Evolutionary conservation across 2,329 filamentous ascomycete species (phyloP).

Genomic region (Ascochyta rabiei): DNA sequence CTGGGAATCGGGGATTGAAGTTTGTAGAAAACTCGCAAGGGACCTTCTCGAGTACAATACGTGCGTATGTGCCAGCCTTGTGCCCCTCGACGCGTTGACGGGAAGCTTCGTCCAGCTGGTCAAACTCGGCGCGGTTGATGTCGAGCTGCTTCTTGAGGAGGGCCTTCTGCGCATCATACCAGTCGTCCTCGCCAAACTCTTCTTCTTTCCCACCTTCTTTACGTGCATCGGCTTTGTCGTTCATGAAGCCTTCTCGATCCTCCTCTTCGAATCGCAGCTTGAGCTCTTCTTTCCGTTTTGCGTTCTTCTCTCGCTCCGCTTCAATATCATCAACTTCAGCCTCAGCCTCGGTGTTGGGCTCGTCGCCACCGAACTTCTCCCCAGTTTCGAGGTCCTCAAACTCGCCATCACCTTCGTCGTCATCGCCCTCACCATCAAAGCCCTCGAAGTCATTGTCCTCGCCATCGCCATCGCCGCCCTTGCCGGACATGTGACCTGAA

Average conservation of each 20-base stretch:
- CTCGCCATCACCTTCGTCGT: constrained; percentile 73
- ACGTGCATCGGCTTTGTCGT: constrained; percentile 80
- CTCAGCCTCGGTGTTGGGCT: constrained; percentile 50
- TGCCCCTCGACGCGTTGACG: constrained; percentile 86
- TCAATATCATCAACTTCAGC: constrained; percentile 67
- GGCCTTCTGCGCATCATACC: constrained; percentile 97
- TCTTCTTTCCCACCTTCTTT: constrained; percentile 69
- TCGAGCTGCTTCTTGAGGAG: constrained; percentile 92
- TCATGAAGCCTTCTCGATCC: constrained; percentile 93
- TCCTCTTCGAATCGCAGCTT: constrained; percentile 96
- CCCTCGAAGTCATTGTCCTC: constrained; percentile 59
- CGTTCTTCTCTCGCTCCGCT: constrained; percentile 88
- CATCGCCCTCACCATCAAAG: constrained; percentile 63
- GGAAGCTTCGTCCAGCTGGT: constrained; percentile 82
- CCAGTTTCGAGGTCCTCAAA: constrained; percentile 87
- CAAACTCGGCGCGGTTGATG: constrained; percentile 95
- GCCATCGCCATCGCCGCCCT: constrained; percentile 36
- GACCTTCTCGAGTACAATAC: constrained; percentile 86
- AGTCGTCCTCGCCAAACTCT: constrained; percentile 95
- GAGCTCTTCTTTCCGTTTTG: constrained; percentile 89
- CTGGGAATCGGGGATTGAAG: constrained; percentile 81
- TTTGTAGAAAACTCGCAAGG: constrained; percentile 86
- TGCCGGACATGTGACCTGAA: constrained; percentile 64
- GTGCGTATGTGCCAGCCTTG: constrained; percentile 90
- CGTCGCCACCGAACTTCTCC: constrained; percentile 59